Evolutionary conservation across 345 rosid genomes (phyloP), one percentile per base, ranked within the genome.

Genomic region (Diplotaxis tenuifolia): DNA sequence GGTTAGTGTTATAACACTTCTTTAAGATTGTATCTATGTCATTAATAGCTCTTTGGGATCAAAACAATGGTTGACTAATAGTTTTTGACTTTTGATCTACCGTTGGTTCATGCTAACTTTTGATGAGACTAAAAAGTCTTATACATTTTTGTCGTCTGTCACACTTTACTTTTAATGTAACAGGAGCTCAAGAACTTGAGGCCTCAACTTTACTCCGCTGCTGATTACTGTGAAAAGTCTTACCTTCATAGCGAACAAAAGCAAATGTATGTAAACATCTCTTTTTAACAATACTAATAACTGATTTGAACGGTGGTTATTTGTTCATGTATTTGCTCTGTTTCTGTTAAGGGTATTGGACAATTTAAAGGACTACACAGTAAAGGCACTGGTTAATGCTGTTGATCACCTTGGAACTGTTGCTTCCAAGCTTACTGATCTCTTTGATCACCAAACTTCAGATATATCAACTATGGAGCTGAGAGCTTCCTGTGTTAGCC

Each of bases 351-450:
- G 96, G 98, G 99, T 96, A 19, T 82, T 92, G 71, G 93, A 90
- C 80, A 89, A 90, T 86, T 83, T 96, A 77, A 92, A 92, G 78
- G 99, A 92, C 66, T 96, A 96, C 82, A 88, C 96, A 34, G 95
- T 96, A 2, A 83, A 88, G 69, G 97, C 99, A 49, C 84, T 96
- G 7, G 96, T 96, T 21, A 96, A 96, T 82, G 96, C 96, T 67
- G 96, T 96, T 28, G 99, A 92, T 86, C 99, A 96, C 74, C 84
- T 96, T 62, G 99, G 98, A 59, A 96, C 99, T 66, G 98, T 96
- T 73, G 97, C 99, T 77, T 96, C 84, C 83, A 92, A 96, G 84
- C 85, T 96, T 74, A 88, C 88, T 60, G 96, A 88, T 79, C 88
- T 92, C 70, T 78, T 92, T 74, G 98, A 92, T 79, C 96, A 92